Evolutionary conservation across 768 basidiomycete species (phyloP).

Genomic region (Sporobolomyces phaffii): DNA sequence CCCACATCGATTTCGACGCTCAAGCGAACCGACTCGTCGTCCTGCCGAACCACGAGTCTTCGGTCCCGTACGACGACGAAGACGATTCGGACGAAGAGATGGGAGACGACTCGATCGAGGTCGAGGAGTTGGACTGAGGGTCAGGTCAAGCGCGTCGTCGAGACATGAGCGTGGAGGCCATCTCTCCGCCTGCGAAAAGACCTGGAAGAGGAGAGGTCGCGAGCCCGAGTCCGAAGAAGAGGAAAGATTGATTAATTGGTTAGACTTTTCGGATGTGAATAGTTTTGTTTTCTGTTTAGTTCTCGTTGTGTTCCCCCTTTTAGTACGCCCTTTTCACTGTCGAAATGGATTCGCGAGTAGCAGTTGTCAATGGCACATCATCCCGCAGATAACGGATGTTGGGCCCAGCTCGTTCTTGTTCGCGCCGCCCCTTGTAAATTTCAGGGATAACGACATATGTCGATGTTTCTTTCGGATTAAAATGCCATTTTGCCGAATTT

Average conservation of each 20-base stretch:
- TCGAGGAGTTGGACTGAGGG: constrained; percentile 32
- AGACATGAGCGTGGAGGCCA: constrained; percentile 20
- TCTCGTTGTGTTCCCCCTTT: too few relatives aligned
- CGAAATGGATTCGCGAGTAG: too few relatives aligned
- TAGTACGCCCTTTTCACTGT: too few relatives aligned
- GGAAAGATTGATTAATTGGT: neutral
- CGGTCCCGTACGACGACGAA: constrained; percentile 61
- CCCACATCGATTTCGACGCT: constrained; percentile 69
- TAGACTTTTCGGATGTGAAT: neutral
- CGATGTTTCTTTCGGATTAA: too few relatives aligned
- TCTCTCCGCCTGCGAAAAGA: neutral
- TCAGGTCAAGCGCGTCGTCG: constrained; percentile 9
- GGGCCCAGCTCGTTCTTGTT: too few relatives aligned
- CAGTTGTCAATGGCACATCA: too few relatives aligned
- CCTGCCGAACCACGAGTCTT: constrained; percentile 69
- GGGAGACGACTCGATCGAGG: constrained; percentile 23
- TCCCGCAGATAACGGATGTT: too few relatives aligned
- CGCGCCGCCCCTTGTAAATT: too few relatives aligned
- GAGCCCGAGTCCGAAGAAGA: neutral
- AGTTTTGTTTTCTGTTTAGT: too few relatives aligned
- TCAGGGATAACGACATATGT: too few relatives aligned
- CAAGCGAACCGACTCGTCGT: constrained; percentile 71
- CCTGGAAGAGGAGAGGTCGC: neutral
- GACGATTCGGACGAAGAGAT: constrained; percentile 37
- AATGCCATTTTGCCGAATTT: too few relatives aligned